Evolutionary conservation across 2,329 filamentous ascomycete genomes (phyloP).

Genomic region (Biscogniauxia mediterranea): DNA sequence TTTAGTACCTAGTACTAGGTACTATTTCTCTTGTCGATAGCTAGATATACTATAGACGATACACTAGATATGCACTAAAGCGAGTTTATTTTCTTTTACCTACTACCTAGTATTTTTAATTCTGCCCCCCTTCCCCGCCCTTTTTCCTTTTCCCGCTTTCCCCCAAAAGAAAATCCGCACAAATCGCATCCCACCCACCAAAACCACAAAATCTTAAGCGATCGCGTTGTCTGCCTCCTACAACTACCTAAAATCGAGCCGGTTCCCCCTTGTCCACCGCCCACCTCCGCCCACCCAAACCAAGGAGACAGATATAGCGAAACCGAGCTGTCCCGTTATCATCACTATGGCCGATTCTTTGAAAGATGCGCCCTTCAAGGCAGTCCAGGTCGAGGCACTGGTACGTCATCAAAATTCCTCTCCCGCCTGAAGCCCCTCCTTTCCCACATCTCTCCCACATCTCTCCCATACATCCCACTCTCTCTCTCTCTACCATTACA

Average conservation of each 20-base stretch:
- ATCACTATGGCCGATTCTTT: conserved; percentile 57
- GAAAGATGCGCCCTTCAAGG: conserved; percentile 73
- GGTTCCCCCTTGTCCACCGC: not conserved
- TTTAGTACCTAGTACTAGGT: not conserved
- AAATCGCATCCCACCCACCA: conserved; percentile 29
- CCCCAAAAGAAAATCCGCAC: conserved; percentile 16
- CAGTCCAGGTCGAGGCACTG: conserved; percentile 92
- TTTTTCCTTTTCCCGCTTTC: conserved; percentile 9
- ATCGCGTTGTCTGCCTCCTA: conserved; percentile 3
- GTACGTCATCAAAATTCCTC: conserved; percentile 54
- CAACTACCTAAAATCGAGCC: conserved; percentile 1
- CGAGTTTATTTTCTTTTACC: too few relatives aligned
- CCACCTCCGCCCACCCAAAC: not conserved
- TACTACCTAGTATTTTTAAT: too few relatives aligned
- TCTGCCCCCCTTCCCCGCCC: conserved; percentile 24
- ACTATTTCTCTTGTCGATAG: too few relatives aligned
- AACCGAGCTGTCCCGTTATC: conserved; percentile 13
- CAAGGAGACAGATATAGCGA: not conserved
- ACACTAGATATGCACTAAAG: too few relatives aligned
- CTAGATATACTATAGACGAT: too few relatives aligned
- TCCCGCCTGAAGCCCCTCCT: too few relatives aligned
- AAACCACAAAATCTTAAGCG: conserved; percentile 30
- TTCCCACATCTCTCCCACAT: too few relatives aligned
- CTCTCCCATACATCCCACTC: too few relatives aligned
- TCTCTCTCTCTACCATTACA: too few relatives aligned